Base-by-base conservation (phyloP, 441 rosid species). In the Sinapis alba region DNA sequence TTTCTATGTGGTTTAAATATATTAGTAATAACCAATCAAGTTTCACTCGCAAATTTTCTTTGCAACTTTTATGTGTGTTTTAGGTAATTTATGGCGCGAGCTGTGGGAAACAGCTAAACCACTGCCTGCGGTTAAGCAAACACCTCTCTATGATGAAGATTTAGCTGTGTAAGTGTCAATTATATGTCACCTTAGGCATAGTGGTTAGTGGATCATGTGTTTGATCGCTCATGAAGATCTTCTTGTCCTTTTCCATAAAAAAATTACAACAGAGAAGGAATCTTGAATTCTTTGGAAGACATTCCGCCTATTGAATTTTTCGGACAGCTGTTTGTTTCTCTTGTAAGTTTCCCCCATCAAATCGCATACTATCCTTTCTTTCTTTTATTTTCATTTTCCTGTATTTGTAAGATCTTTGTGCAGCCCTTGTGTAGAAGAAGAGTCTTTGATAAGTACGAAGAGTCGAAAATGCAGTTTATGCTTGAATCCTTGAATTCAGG, bases 41-140 rank as follows among this genome's bases (percentile, higher is more conserved):
- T 67, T 18, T 2, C 60, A 50, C 11, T 50, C 73, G 56, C n/a
- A 68, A 65, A 59, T 15, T 59, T 1, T 72, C 45, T 62, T 61
- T 34, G 3, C 47, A 65, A 76, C 63, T 26, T 57, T 41, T 65
- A n/a, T 69, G 7, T 72, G 18, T n/a, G 67, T 81, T 19, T 77
- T 77, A 95, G 98, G 95, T 83, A 93, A 95, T 84, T 81, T 95
- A 75, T 93, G 98, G 99, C 88, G 80, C 4, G 97, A 93, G 81
- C 88, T 95, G 47, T 93, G 99, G 99, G 93, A 86, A 79, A 86
- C 99, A 59, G 79, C 99, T 66, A 95, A 86, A 76, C 88, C 97
- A 36, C 65, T 91, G 59, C 98, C 99, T 47, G 97, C 97, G 20
- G 87, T 89, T 75, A 93, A 86, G 79, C 99, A 95, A 80, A 78